Conservation (phyloP, 768 basidiomycete genomes). For the Lyophyllum shimeji region DNA sequence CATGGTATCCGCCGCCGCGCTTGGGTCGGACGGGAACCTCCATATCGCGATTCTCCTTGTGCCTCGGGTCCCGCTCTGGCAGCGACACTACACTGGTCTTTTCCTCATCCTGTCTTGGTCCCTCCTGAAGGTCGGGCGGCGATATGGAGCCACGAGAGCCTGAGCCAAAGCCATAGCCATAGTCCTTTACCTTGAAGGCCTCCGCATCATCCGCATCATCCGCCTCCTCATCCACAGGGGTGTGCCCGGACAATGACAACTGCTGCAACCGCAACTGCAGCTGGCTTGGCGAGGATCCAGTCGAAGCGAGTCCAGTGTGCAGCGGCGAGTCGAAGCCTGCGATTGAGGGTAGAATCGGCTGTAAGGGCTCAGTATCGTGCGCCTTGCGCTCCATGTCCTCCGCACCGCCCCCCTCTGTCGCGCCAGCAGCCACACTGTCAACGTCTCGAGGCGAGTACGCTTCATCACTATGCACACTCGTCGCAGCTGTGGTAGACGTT, state of each 20-base stretch:
- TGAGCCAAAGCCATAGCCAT: slow-evolving; percentile 63
- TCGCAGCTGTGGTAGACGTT: slow-evolving; percentile 3
- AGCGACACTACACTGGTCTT: slow-evolving; percentile 7
- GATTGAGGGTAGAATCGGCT: background rate
- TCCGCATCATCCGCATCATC: slow-evolving; percentile 35
- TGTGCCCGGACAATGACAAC: background rate
- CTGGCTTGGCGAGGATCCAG: slow-evolving; percentile 5
- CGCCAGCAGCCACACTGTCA: background rate
- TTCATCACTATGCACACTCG: background rate
- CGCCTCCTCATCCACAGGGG: slow-evolving; percentile 12
- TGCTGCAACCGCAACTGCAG: slow-evolving; percentile 11
- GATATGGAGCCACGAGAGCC: slow-evolving; percentile 13
- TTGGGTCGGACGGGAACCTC: slow-evolving; percentile 4
- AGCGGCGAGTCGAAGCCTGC: background rate
- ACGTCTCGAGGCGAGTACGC: background rate
- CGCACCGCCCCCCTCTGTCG: background rate
- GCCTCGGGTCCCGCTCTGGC: slow-evolving; percentile 17
- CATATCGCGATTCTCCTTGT: slow-evolving; percentile 15
- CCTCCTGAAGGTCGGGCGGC: slow-evolving; percentile 10
- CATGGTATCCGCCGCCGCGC: slow-evolving; percentile 5
- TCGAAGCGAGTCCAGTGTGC: background rate
- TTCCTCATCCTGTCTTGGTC: slow-evolving; percentile 11
- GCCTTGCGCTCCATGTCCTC: background rate
- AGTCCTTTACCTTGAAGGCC: slow-evolving; percentile 58
- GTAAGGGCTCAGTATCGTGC: background rate